A percentile compares a stretch with the other conserved stretches of the same genome.
These are phyloP conservation scores for Claviceps quebecensis DNA, from an alignment of 2,329 filamentous ascomycete genomes.

Conservation along the genomic window DNA sequence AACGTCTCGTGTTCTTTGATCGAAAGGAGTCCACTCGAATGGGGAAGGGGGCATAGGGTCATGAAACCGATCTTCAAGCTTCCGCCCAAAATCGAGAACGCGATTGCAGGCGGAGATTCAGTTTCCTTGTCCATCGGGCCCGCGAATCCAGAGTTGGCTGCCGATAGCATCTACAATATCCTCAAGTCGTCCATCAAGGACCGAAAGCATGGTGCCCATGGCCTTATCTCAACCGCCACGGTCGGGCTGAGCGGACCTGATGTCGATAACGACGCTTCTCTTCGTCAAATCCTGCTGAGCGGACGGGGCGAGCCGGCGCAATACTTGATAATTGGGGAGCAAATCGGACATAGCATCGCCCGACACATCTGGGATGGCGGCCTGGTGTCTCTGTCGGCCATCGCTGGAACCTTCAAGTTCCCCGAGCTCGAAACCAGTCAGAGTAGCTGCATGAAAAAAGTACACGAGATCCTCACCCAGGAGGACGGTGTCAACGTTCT, in stretches of 20 bases:
- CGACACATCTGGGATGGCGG: conserved; percentile 47
- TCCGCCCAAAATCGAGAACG: conserved; percentile 14
- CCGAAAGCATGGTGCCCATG: conserved; percentile 12
- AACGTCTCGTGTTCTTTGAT: conserved; percentile 13
- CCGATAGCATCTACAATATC: conserved; percentile 15
- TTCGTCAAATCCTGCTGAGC: conserved; percentile 17
- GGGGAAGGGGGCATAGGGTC: conserved; percentile 25
- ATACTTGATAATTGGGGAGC: conserved; percentile 34
- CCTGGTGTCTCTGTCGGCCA: conserved; percentile 26
- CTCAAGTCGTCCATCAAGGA: conserved; percentile 10
- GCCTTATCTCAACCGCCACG: conserved; percentile 31
- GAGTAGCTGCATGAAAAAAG: conserved; percentile 15
- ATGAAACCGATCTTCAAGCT: conserved; percentile 21
- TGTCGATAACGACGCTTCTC: conserved; percentile 13
- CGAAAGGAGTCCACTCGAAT: conserved; percentile 15
- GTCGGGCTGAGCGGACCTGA: conserved; percentile 17
- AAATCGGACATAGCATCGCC: conserved; percentile 45
- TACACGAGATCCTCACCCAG: conserved; percentile 17
- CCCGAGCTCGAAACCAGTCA: conserved; percentile 14
- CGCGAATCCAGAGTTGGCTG: conserved; percentile 11
- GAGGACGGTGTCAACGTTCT: conserved; percentile 26
- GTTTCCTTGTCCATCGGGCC: conserved; percentile 18
- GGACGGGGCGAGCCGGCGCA: conserved; percentile 11
- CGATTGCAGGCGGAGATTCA: conserved; percentile 11
- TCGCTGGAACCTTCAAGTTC: conserved; percentile 16